phyloP scores from a whole-genome alignment of 345 rosid genomes.

The Ailanthus altissimus region DNA sequence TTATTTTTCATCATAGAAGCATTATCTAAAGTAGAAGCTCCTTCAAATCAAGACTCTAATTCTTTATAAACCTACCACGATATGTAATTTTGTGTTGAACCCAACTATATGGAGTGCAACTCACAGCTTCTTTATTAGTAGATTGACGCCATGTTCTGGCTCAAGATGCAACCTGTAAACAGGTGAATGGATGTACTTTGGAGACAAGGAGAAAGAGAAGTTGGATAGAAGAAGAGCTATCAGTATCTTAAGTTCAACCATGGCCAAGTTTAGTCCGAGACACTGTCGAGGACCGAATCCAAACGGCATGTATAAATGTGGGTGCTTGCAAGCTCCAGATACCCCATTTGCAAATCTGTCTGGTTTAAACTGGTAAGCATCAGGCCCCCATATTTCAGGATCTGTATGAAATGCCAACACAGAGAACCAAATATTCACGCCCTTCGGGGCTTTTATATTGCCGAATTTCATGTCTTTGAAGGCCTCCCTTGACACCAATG shows the following conservation, averaged over 20 bases:
- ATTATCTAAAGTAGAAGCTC: too few species aligned
- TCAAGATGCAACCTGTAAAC: slow-evolving; percentile 38
- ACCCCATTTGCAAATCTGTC: slow-evolving; percentile 42
- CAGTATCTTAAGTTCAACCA: slow-evolving; percentile 49
- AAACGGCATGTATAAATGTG: slow-evolving; percentile 47
- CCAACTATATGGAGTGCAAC: too few species aligned
- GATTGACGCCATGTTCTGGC: slow-evolving; percentile 43
- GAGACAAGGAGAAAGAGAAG: slow-evolving; percentile 42
- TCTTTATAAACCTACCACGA: too few species aligned
- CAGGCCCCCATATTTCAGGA: slow-evolving; percentile 56
- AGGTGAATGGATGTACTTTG: slow-evolving; percentile 38
- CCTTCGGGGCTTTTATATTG: slow-evolving; percentile 36
- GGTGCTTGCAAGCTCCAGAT: slow-evolving; percentile 38
- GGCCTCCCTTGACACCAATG: slow-evolving; percentile 49
- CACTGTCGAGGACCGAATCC: slow-evolving; percentile 50
- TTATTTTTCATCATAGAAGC: too few species aligned
- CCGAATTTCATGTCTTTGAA: slow-evolving; percentile 44
- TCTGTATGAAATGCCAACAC: slow-evolving; percentile 38
- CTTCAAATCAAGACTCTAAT: too few species aligned
- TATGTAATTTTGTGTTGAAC: too few species aligned
- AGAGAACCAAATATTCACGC: slow-evolving; percentile 41
- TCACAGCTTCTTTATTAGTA: slow-evolving; percentile 33
- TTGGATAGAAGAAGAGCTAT: slow-evolving; percentile 32
- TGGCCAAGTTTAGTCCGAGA: slow-evolving; percentile 51
- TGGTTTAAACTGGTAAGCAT: slow-evolving; percentile 39